Percentiles rank a stretch among this genome's conserved stretches.
These are phyloP conservation scores for Botrytis porri DNA, from an alignment of 2,329 filamentous ascomycete genomes.

Conservation along the genomic window DNA sequence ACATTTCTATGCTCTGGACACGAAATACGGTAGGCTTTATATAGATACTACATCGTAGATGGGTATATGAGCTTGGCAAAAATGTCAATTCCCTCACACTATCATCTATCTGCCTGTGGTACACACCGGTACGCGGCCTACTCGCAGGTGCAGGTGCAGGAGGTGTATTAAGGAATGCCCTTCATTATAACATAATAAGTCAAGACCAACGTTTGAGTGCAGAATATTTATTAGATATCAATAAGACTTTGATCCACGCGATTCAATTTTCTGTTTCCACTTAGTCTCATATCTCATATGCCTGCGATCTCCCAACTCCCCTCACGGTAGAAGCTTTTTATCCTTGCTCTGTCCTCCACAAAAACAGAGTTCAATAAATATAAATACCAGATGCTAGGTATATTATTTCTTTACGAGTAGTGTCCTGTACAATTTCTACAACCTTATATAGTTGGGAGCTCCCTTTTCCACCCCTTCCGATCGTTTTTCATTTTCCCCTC, in stretches of 20 bases:
- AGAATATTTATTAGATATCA: not conserved
- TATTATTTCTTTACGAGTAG: slow-evolving; percentile 3
- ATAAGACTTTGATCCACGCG: not conserved
- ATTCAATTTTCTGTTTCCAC: not conserved
- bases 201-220: not conserved
- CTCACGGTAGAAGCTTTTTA: slow-evolving; percentile 1
- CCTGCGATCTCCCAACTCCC: not conserved
- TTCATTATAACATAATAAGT: not conserved
- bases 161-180: not conserved
- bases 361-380: not conserved
- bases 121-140: not conserved
- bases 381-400: not conserved
- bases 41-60: no score
- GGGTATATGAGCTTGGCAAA: no score
- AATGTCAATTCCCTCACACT: no score
- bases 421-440: not conserved
- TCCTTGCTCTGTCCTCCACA: slow-evolving; percentile 4
- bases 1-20: not conserved
- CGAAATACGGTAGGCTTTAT: not conserved
- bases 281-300: slow-evolving; percentile 10
- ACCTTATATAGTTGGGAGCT: slow-evolving; percentile 5
- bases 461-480: not conserved
- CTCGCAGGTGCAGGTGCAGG: not conserved
- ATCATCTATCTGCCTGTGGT: not conserved
- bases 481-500: not conserved